These are phyloP conservation scores for Trypethelium eluteriae DNA, from an alignment of 495 filamentous ascomycete genomes.

Conservation along the genomic window DNA sequence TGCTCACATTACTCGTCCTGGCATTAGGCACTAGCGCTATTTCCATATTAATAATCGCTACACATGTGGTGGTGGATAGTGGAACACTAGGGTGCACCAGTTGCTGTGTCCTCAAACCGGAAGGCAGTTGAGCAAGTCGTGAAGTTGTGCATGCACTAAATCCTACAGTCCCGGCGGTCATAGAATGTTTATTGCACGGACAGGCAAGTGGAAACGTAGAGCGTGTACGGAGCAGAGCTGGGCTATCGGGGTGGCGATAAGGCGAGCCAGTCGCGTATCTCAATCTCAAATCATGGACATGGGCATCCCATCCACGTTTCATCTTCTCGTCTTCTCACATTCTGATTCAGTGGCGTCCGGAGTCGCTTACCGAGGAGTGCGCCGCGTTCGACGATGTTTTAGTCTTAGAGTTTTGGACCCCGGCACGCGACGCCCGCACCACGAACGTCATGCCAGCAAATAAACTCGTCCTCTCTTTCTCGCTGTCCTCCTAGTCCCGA, in stretches of 20 bases:
- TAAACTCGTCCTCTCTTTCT: too few species aligned
- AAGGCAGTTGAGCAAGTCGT: too few species aligned
- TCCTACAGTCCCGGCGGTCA: neutral
- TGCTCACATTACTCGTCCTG: too few species aligned
- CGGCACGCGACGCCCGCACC: neutral
- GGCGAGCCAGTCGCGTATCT: neutral
- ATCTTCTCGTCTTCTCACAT: neutral
- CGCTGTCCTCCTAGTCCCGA: too few species aligned
- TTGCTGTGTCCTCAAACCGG: too few species aligned
- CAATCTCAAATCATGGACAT: conserved; percentile 3
- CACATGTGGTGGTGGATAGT: too few species aligned
- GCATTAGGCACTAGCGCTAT: too few species aligned
- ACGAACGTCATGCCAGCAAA: neutral
- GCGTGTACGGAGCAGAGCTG: neutral
- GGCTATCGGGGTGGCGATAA: neutral
- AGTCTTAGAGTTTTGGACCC: neutral
- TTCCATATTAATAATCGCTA: too few species aligned
- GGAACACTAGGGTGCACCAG: too few species aligned
- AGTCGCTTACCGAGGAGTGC: too few species aligned
- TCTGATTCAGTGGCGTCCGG: too few species aligned
- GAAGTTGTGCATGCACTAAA: too few species aligned
- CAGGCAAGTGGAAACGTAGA: neutral
- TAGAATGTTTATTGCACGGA: neutral
- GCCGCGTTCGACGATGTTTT: neutral
- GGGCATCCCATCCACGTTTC: neutral